Conservation (phyloP, 2,329 filamentous ascomycete species). For the Diaporthe longicolla region DNA sequence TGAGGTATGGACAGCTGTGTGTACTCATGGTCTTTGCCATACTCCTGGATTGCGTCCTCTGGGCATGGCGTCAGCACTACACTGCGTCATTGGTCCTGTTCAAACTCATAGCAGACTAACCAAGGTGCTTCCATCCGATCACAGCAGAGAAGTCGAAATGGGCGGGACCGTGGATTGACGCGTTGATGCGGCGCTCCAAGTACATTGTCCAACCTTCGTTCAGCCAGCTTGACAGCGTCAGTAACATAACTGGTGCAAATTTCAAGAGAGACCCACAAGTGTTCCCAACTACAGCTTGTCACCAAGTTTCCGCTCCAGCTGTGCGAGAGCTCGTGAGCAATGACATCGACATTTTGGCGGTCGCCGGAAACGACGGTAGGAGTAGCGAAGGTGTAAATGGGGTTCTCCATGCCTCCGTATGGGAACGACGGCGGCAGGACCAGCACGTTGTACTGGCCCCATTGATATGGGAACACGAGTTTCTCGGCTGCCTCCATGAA, state of each 20-base stretch:
- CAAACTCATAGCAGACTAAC: constrained; percentile 52
- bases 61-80: constrained; percentile 26
- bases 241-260: not conserved
- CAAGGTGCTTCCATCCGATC: constrained; percentile 92
- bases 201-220: constrained; percentile 95
- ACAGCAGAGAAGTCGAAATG: constrained; percentile 96
- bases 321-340: constrained; percentile 85
- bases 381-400: constrained; percentile 94
- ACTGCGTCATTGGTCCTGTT: constrained; percentile 37
- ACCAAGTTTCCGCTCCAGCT: constrained; percentile 93
- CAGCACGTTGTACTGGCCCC: constrained; percentile 95
- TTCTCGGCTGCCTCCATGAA: constrained; percentile 90
- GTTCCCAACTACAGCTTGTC: constrained; percentile 84
- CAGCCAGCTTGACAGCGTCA: constrained; percentile 65
- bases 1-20: constrained; percentile 92
- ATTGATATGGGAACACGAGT: constrained; percentile 87
- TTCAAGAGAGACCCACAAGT: constrained; percentile 69
- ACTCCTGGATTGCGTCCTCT: constrained; percentile 84
- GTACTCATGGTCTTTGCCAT: constrained; percentile 88
- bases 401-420: constrained; percentile 92
- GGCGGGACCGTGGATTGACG: constrained; percentile 82
- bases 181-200: constrained; percentile 87
- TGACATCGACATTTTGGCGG: constrained; percentile 93
- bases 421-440: constrained; percentile 92
- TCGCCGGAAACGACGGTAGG: constrained; percentile 77